A percentile compares a stretch with the other conserved stretches of the same genome.
Evolutionary conservation across 2,329 filamentous ascomycete genomes (phyloP).

Genomic region (Scleromitrula shiraiana): DNA sequence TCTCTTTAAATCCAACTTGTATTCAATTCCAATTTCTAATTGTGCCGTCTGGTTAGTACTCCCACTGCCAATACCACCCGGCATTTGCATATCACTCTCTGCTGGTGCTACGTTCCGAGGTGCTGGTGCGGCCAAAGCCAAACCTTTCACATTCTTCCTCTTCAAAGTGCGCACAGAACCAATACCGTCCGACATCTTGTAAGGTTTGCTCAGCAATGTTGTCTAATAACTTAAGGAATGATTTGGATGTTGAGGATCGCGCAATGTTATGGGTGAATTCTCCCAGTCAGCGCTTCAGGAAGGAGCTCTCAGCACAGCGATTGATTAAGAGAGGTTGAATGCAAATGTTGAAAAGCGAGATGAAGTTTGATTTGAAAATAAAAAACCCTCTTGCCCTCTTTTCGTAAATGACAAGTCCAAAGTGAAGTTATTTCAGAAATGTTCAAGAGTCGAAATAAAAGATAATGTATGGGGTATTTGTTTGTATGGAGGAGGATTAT

Average conservation of each 20-base stretch:
- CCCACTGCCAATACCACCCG: constrained; percentile 51
- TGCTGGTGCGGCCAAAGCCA: constrained; percentile 73
- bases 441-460: neutral
- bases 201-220: neutral
- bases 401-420: neutral
- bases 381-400: neutral
- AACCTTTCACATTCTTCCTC: constrained; percentile 97
- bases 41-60: constrained; percentile 53
- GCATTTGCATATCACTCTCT: constrained; percentile 58
- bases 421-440: neutral
- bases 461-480: neutral
- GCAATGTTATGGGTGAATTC: constrained; percentile 2
- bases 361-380: neutral
- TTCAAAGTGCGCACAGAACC: constrained; percentile 79
- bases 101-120: constrained; percentile 66
- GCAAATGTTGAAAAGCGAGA: neutral
- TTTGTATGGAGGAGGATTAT: constrained; percentile 2
- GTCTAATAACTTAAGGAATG: neutral
- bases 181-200: constrained; percentile 46
- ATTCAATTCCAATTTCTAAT: constrained; percentile 94
- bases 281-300: constrained; percentile 5
- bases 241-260: constrained; percentile 3
- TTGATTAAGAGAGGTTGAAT: neutral
- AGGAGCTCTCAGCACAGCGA: constrained; percentile 2
- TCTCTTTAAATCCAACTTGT: constrained; percentile 83